Evolutionary conservation across 2,329 filamentous ascomycete genomes (phyloP).

Genomic region (Thelonectria discophora): DNA sequence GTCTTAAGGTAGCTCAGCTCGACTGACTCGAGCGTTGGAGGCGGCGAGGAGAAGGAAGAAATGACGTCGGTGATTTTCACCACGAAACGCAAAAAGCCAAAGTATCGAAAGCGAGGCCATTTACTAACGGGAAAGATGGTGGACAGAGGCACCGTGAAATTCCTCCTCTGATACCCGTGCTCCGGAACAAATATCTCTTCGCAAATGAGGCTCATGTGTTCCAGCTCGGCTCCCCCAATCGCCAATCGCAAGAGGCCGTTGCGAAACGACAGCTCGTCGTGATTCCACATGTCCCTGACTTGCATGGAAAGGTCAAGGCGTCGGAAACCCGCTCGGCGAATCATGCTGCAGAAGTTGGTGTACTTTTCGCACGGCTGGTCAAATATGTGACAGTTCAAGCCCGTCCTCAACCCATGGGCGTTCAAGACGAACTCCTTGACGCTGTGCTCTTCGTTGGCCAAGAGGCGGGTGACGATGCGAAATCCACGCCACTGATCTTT

Average conservation of each 20-base stretch:
- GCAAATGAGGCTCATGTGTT: slow-evolving; percentile 33
- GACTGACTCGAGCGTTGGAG: neutral
- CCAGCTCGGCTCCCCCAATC: slow-evolving; percentile 28
- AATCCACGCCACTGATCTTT: slow-evolving; percentile 45
- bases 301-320: slow-evolving; percentile 20
- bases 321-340: slow-evolving; percentile 1
- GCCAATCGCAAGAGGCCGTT: neutral
- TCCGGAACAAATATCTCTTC: too few species aligned
- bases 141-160: slow-evolving; percentile 32
- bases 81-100: slow-evolving; percentile 44
- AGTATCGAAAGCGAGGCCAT: slow-evolving; percentile 44
- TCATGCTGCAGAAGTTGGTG: neutral
- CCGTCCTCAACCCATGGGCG: slow-evolving; percentile 39
- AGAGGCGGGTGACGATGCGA: slow-evolving; percentile 37
- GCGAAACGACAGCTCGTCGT: slow-evolving; percentile 1
- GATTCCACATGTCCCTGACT: accelerated
- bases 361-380: slow-evolving; percentile 2
- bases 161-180: neutral
- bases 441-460: slow-evolving; percentile 33
- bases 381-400: slow-evolving; percentile 36
- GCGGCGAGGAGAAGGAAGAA: neutral
- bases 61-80: slow-evolving; percentile 44
- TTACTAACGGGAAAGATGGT: slow-evolving; percentile 44
- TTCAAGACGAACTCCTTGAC: slow-evolving; percentile 49
- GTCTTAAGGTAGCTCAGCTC: neutral